Evolutionary conservation across 2,329 filamentous ascomycete genomes (phyloP), one percentile per base, ranked within the genome.

Genomic region (Rugonectria rugulosa): DNA sequence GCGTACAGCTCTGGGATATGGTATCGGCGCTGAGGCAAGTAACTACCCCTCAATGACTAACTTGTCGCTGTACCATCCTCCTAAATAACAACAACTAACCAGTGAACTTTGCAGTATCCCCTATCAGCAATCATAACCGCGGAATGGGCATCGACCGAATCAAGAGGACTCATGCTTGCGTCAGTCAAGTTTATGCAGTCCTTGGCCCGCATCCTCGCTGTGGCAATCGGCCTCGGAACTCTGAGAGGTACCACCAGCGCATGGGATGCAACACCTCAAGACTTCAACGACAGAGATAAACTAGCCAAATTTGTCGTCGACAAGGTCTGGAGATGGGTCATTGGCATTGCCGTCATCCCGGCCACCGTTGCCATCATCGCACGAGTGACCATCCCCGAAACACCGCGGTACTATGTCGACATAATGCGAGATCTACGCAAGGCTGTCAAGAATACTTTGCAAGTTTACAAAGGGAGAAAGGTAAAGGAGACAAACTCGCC

Each of bases 291-390:
- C 26, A 11, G 11, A 27, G 26, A 27, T 11, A 11, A 11, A 27
- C 11, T 27, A 11, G 26, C 26, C 70, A 38, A 32, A 15, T 19
- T 81, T 6, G 79, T 82, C 57, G 73, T 70, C n/a, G 53, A 56
- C 32, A 27, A 32, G 9, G 75, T 79, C 59, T 83, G 80, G 80
- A 68, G 80, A 17, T 77, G 77, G 69, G 75, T 81, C 2, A 73
- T 79, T 36, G 80, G 79, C 0, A 72, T 82, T 17, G 79, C 78
- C 7, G 77, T 76, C 9, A 63, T 81, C 1, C 79, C 78, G 1
- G 79, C 77, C 4, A 69, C 74, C 7, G 65, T 81, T n/a, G 79
- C 79, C 29, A 56, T 56, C 19, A 8, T 27, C 2, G 3, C 48
- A 10, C 45, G 53, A 20, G 21, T 56, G 43, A 75, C 75, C n/a